phyloP scores from a whole-genome alignment of 2,329 filamentous ascomycete genomes.

The Tolypocladium nubicola region DNA sequence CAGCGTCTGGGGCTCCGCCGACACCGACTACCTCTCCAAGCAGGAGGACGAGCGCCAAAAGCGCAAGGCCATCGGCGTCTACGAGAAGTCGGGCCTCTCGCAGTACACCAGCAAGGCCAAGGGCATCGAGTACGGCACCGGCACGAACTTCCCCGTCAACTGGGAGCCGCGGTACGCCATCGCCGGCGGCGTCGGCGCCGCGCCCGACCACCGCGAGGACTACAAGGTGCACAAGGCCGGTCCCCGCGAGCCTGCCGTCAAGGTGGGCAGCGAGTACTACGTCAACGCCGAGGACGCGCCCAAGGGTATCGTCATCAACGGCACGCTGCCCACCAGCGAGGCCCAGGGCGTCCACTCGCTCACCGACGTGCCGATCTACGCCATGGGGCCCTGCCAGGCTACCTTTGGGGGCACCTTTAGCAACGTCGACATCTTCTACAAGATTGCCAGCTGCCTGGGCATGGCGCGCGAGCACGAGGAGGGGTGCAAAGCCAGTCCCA shows the following conservation, averaged over 20 bases:
- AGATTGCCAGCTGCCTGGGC: conserved; percentile 59
- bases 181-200: conserved; percentile 59
- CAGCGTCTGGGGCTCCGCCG: conserved; percentile 65
- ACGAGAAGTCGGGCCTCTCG: conserved; percentile 61
- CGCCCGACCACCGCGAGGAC: conserved; percentile 67
- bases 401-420: conserved; percentile 61
- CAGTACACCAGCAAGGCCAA: conserved; percentile 56
- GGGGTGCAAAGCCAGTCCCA: conserved; percentile 10
- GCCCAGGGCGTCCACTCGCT: conserved; percentile 64
- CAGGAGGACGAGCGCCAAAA: conserved; percentile 59
- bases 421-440: conserved; percentile 66
- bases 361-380: conserved; percentile 70
- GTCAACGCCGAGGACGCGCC: conserved; percentile 57
- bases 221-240: conserved; percentile 60
- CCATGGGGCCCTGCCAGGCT: conserved; percentile 69
- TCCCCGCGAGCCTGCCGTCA: conserved; percentile 50
- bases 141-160: conserved; percentile 67
- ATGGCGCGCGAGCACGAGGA: conserved; percentile 23
- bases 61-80: conserved; percentile 64
- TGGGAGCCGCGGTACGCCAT: conserved; percentile 81
- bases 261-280: conserved; percentile 46
- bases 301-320: conserved; percentile 63
- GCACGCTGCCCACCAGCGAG: conserved; percentile 55
- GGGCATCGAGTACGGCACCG: conserved; percentile 59
- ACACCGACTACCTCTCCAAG: conserved; percentile 64